Evolutionary conservation across 805 yeast genomes (phyloP).

Genomic region (Zygoascus bituminiphila): DNA sequence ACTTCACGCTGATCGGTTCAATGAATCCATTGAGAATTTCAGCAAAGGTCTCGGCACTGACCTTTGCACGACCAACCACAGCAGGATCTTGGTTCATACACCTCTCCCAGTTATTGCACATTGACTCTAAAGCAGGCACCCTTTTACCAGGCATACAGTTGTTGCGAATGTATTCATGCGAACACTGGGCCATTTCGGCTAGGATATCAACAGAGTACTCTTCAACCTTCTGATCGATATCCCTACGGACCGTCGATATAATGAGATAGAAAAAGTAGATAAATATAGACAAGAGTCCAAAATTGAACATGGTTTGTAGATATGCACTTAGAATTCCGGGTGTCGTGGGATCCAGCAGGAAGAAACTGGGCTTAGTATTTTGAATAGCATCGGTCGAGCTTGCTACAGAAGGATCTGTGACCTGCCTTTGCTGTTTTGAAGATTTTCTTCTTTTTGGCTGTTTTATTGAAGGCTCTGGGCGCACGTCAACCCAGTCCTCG

Average conservation of each 20-base stretch:
- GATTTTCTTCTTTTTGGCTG: not conserved
- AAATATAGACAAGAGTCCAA: conserved; percentile 42
- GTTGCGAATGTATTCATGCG: conserved; percentile 60
- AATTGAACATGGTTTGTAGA: conserved; percentile 54
- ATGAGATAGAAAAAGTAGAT: conserved; percentile 45
- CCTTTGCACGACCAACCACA: conserved; percentile 53
- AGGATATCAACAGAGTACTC: conserved; percentile 50
- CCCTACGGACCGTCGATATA: conserved; percentile 50
- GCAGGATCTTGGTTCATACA: conserved; percentile 80
- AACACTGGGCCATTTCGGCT: conserved; percentile 60
- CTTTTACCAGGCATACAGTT: conserved; percentile 56
- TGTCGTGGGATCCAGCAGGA: conserved; percentile 17
- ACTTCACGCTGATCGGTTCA: conserved; percentile 61
- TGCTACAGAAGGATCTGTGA: not conserved
- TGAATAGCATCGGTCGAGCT: not conserved
- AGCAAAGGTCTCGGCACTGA: conserved; percentile 77
- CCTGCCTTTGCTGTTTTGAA: not conserved
- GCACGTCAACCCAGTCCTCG: not conserved
- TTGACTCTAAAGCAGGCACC: conserved; percentile 65
- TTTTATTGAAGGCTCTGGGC: not conserved
- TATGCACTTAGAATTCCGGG: conserved; percentile 57
- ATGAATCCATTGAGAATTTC: conserved; percentile 73
- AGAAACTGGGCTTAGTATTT: not conserved
- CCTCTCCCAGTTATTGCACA: conserved; percentile 66
- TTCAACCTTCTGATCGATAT: conserved; percentile 64